phyloP scores from a whole-genome alignment of 225 moss, liverwort and hornwort species.

The Marchantia polymorpha region DNA sequence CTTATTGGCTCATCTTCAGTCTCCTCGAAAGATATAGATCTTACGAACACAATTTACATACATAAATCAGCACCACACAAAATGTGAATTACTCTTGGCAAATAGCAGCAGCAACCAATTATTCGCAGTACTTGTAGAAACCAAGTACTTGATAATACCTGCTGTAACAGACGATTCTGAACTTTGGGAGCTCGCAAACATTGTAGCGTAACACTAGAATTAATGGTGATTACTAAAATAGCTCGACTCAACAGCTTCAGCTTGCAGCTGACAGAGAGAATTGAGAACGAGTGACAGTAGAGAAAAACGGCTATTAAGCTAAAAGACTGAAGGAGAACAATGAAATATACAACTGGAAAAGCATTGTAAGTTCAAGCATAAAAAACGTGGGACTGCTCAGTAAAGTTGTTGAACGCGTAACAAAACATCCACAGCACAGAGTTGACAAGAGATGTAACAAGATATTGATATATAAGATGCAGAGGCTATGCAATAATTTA shows the following conservation, averaged over 20 bases:
- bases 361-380: not conserved
- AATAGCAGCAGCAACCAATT: too few species aligned
- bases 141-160: too few species aligned
- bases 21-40: conserved; percentile 33
- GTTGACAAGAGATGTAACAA: not conserved
- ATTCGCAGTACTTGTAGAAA: too few species aligned
- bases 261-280: too few species aligned
- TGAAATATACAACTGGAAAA: not conserved
- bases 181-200: too few species aligned
- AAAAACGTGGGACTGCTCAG: too few species aligned
- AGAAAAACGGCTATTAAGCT: too few species aligned
- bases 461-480: not conserved
- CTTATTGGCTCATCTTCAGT: conserved; percentile 27
- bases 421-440: not conserved
- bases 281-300: too few species aligned
- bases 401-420: not conserved
- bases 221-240: too few species aligned
- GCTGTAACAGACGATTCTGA: too few species aligned
- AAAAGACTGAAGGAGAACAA: not conserved
- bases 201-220: too few species aligned
- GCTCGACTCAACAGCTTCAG: too few species aligned
- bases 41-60: not conserved
- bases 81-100: not conserved
- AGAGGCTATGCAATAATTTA: not conserved
- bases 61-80: not conserved